Base-by-base conservation (phyloP, 139 green algal genomes). In the Penium margaritaceum region DNA sequence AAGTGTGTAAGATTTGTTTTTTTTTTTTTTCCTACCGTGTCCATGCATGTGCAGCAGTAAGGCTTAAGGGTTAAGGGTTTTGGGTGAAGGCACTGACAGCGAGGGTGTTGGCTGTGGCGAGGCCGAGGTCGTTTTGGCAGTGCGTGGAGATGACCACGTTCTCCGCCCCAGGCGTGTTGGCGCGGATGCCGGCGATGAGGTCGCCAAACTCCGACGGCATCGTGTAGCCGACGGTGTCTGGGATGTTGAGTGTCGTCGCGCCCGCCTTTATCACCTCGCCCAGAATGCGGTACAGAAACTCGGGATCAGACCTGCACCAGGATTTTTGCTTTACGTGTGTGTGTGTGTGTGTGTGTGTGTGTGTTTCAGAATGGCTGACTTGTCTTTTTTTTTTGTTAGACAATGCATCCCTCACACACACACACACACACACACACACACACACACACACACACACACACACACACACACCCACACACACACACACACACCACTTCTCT, bases 161-260 rank as follows among this genome's bases (percentile, higher is more conserved):
- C 17, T 91, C 84, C 27, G 79, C 78, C 6, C 94, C 94, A 0
- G 83, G 85, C 5, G 87, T 92, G 84, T 98, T 96, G n/a, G 77
- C 81, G n/a, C 85, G 90, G 74, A 99, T 90, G 5, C 83, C 71
- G 0, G 77, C 77, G 67, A 99, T 98, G 0, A 98, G 84, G 36
- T 57, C 80, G 37, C 89, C 89, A 83, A 97, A 99, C 84, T 99
- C 94, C 46, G 92, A 84, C 2, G 94, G 94, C 74, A 99, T 84
- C 79, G 88, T 93, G 90, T 93, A 97, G 47, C 90, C 91, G 4
- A 91, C 93, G 19, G 91, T 97, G 86, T 96, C 91, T 0, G 94
- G 94, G 81, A 99, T 99, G 87, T 98, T 99, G 67, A 99, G 83
- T 0, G 94, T 99, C 15, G 94, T 99, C 33, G 94, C 94, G 29